phyloP scores from a whole-genome alignment of 2,329 filamentous ascomycete species.

The Aaosphaeria pasadenensis region DNA sequence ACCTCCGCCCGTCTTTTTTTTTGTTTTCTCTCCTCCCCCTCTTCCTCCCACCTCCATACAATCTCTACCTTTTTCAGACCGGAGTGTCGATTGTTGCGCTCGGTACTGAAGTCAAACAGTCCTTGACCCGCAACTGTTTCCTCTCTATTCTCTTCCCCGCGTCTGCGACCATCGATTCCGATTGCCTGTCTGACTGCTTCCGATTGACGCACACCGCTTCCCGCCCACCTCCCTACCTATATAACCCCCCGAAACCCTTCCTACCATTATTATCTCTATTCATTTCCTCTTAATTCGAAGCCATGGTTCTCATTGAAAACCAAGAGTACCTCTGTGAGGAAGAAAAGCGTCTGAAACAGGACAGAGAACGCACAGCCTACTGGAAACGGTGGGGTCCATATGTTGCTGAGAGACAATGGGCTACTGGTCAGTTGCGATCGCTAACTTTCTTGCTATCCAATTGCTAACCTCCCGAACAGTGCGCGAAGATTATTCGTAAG shows the following conservation, averaged over 20 bases:
- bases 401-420: conserved; percentile 92
- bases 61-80: too few relatives aligned
- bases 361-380: conserved; percentile 79
- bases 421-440: conserved; percentile 63
- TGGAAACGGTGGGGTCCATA: conserved; percentile 99
- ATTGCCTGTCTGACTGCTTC: too few relatives aligned
- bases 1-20: conserved; percentile 4
- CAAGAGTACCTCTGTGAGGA: conserved; percentile 86
- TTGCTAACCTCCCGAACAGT: conserved; percentile 52
- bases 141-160: neutral
- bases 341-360: conserved; percentile 84
- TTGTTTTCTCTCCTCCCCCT: neutral
- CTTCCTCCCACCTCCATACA: too few relatives aligned
- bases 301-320: conserved; percentile 86
- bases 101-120: too few relatives aligned
- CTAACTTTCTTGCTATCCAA: neutral
- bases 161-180: neutral
- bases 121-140: neutral
- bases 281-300: neutral
- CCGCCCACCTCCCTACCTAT: too few relatives aligned
- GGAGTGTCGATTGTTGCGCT: too few relatives aligned
- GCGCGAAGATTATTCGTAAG: conserved; percentile 83
- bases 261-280: neutral
- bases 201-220: too few relatives aligned
- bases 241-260: too few relatives aligned